Evolutionary conservation across 2,329 filamentous ascomycete genomes (phyloP), one percentile per base, ranked within the genome.

Genomic region (Fusarium haematococcum): DNA sequence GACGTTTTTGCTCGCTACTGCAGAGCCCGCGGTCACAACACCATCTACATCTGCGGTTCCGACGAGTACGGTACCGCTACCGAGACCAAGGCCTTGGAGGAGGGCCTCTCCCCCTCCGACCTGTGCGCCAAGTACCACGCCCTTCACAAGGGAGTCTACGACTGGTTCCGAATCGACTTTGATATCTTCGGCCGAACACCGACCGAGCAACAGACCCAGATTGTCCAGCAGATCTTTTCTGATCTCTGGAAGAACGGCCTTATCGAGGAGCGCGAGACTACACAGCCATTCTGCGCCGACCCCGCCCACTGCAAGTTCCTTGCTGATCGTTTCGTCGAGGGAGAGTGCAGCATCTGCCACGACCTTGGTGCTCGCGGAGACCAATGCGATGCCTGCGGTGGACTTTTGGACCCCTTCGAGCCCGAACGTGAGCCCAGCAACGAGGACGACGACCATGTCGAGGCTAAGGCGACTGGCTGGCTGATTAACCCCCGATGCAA

Each of bases 11-110:
- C 93, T 48, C 91, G 91, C 76, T 97, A 93, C 85, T 94, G 92
- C 85, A 94, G 94, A 83, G 92, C 93, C 50, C 90, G 94, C 79
- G 93, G 92, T 65, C 89, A 92, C 80, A 93, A 91, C 75, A 97
- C 95, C 2, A 89, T 98, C 60, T 98, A 91, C 83, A 88, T 98
- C 76, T 97, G 95, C 83, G 95, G 95, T 67, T 85, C 84, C n/a
- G 96, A 98, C 85, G 94, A 98, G 85, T 98, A 98, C 83, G 96
- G 96, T 67, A 98, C 96, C 14, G 95, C 96, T 25, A 98, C 95
- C 35, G 96, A 98, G 85, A 98, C 96, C 30, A 98, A 97, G 86
- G 96, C 96, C 6, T 90, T 98, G 45, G 95, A 97, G 82, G 95
- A 97, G 82, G 92, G 93, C 16, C 87, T 95, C 73, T 95, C 92